phyloP scores from a whole-genome alignment of 352 stramenopile genomes.

The Blastocystis sp. region DNA sequence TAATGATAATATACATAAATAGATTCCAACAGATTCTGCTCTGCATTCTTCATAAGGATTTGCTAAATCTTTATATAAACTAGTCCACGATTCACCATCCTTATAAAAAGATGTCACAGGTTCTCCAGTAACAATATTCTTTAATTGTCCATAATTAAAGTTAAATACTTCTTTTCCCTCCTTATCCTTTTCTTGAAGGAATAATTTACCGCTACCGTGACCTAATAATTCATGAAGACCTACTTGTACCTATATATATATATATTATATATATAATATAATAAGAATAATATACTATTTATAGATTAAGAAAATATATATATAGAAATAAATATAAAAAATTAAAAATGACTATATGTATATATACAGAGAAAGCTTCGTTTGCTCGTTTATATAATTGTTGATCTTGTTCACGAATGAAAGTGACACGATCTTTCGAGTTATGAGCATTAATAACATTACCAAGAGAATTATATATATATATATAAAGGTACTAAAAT shows the following conservation, averaged over 20 bases:
- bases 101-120: slow-evolving; percentile 39
- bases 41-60: slow-evolving; percentile 41
- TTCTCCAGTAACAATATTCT: slow-evolving; percentile 13
- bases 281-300: too few relatives aligned
- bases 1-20: slow-evolving; percentile 15
- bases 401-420: slow-evolving; percentile 39
- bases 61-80: slow-evolving; percentile 32
- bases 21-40: slow-evolving; percentile 40
- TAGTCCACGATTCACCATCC: slow-evolving; percentile 39
- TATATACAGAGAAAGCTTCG: slow-evolving; percentile 39
- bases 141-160: slow-evolving; percentile 19
- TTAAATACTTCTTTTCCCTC: slow-evolving; percentile 10
- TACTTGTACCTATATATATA: too few relatives aligned
- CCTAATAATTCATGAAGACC: slow-evolving; percentile 40
- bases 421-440: slow-evolving; percentile 22
- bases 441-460: slow-evolving; percentile 35
- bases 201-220: slow-evolving; percentile 39
- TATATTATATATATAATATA: too few relatives aligned
- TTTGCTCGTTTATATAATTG: slow-evolving; percentile 29
- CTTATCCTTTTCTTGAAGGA: slow-evolving; percentile 17
- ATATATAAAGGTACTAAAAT: too few relatives aligned
- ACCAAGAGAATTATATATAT: too few relatives aligned
- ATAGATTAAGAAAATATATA: too few relatives aligned
- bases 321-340: too few relatives aligned
- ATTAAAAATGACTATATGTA: too few relatives aligned